These are phyloP conservation scores for Inga leiocalycina DNA, from an alignment of 306 rosid genomes.

Conservation along the genomic window DNA sequence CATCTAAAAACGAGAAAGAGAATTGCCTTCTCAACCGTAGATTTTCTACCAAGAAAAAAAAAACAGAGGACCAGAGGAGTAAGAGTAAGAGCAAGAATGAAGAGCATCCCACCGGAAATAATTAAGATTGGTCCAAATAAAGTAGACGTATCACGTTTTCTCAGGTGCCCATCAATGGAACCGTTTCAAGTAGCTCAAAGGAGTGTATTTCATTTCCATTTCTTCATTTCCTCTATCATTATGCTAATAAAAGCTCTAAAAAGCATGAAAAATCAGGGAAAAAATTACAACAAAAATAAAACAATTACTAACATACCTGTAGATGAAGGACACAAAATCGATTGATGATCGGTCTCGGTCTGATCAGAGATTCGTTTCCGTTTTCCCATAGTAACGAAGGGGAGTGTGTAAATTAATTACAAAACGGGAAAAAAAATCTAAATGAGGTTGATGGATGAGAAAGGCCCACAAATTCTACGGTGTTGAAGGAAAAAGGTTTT, in stretches of 20 bases:
- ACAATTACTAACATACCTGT: constrained; percentile 45
- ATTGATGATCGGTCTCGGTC: constrained; percentile 44
- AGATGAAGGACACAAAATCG: constrained; percentile 41
- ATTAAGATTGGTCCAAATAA: constrained; percentile 17
- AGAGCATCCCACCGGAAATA: constrained; percentile 18
- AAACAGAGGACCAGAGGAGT: not conserved
- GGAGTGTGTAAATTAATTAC: not conserved
- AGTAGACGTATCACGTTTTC: constrained; percentile 28
- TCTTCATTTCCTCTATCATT: constrained; percentile 19
- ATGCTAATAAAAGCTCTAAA: not conserved
- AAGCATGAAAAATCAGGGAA: not conserved
- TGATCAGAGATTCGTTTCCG: constrained; percentile 67
- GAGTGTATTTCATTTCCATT: not conserved
- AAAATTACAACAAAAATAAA: not conserved
- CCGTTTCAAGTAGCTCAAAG: constrained; percentile 34
- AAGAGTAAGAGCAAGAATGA: not conserved
- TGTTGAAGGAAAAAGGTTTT: constrained; percentile 35
- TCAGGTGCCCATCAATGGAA: constrained; percentile 29
- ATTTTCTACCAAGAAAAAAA: not conserved
- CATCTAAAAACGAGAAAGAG: constrained; percentile 4
- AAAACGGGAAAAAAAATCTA: not conserved
- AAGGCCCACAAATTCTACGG: constrained; percentile 41
- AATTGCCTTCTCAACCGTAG: not conserved
- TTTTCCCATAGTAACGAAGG: constrained; percentile 52
- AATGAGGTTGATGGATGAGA: constrained; percentile 43